Evolutionary conservation across 331 rosid species (phyloP).

Genomic region (Prunus yedoensis): DNA sequence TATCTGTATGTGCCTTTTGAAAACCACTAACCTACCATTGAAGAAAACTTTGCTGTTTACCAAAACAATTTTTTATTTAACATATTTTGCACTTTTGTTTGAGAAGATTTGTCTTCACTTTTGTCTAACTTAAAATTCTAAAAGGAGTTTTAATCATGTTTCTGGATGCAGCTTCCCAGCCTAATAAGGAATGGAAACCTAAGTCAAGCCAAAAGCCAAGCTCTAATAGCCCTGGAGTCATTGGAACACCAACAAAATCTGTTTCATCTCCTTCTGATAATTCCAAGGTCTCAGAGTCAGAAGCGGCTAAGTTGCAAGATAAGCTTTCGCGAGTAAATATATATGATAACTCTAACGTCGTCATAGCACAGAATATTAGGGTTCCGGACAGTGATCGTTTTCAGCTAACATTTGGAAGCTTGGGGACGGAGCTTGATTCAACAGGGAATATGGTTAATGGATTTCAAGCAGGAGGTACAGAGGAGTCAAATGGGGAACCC

Average conservation of each 20-base stretch:
- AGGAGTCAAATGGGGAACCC: slow-evolving; percentile 50
- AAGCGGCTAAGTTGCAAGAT: slow-evolving; percentile 55
- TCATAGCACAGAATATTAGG: slow-evolving; percentile 86
- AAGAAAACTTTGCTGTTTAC: not conserved
- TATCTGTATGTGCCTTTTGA: not conserved
- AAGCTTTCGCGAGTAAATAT: slow-evolving; percentile 50
- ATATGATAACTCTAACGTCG: slow-evolving; percentile 66
- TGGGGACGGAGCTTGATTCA: slow-evolving; percentile 65
- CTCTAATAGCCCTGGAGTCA: slow-evolving; percentile 63
- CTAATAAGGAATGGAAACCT: slow-evolving; percentile 92
- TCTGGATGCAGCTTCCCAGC: slow-evolving; percentile 73
- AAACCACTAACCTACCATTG: not conserved
- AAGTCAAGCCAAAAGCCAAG: slow-evolving; percentile 76
- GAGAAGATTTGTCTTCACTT: slow-evolving; percentile 7
- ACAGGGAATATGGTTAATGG: slow-evolving; percentile 38
- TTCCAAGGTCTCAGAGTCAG: slow-evolving; percentile 47
- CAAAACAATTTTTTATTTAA: not conserved
- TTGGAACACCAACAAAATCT: slow-evolving; percentile 68
- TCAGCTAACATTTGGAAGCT: slow-evolving; percentile 82
- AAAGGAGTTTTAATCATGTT: slow-evolving; percentile 27
- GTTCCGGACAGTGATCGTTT: slow-evolving; percentile 78
- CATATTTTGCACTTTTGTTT: not conserved
- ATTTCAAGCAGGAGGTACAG: slow-evolving; percentile 50
- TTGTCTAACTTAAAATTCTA: slow-evolving; percentile 8
- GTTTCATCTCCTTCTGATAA: slow-evolving; percentile 51